Evolutionary conservation across 1,284 basidiomycete genomes (phyloP).

Genomic region (Malassezia vespertilionis): DNA sequence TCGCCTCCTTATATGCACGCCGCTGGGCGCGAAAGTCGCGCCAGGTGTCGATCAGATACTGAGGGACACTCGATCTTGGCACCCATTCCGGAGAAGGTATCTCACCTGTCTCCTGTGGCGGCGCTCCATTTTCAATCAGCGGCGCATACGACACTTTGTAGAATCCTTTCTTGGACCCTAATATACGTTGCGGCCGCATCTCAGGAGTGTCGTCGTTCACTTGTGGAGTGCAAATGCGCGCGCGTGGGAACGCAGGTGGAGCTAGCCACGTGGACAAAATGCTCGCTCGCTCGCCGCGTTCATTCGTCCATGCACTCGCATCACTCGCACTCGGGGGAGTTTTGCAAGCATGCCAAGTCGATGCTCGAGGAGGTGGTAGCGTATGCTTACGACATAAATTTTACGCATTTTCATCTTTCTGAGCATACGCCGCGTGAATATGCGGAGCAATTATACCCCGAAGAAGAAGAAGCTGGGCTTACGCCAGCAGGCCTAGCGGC

Average conservation of each 20-base stretch:
- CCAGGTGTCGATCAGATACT: conserved; percentile 5
- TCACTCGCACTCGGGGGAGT: conserved; percentile 92
- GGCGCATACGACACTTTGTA: conserved; percentile 13
- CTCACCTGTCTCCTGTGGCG: background rate
- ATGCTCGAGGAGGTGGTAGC: conserved; percentile 66
- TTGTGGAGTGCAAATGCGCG: background rate
- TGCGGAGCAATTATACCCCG: conserved; percentile 72
- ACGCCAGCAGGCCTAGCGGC: conserved; percentile 52
- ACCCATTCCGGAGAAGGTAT: conserved; percentile 10
- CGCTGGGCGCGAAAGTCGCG: conserved; percentile 6
- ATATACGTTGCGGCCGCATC: conserved; percentile 7
- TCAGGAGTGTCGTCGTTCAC: background rate
- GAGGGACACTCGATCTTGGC: conserved; percentile 6
- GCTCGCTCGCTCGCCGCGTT: too few species aligned
- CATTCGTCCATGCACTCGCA: conserved; percentile 53
- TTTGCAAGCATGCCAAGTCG: conserved; percentile 78
- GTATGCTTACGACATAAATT: conserved; percentile 67
- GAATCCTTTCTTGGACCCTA: conserved; percentile 16
- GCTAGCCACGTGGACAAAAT: conserved; percentile 1
- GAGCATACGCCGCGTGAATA: conserved; percentile 88
- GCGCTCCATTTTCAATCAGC: background rate
- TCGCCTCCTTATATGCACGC: background rate
- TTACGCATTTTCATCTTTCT: conserved; percentile 74
- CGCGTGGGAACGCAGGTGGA: background rate
- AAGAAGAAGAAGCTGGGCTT: conserved; percentile 57